A percentile compares a stretch with the other conserved stretches of the same genome.
Evolutionary conservation across 768 basidiomycete species (phyloP).

Genomic region (Boletus pseudopeckii): DNA sequence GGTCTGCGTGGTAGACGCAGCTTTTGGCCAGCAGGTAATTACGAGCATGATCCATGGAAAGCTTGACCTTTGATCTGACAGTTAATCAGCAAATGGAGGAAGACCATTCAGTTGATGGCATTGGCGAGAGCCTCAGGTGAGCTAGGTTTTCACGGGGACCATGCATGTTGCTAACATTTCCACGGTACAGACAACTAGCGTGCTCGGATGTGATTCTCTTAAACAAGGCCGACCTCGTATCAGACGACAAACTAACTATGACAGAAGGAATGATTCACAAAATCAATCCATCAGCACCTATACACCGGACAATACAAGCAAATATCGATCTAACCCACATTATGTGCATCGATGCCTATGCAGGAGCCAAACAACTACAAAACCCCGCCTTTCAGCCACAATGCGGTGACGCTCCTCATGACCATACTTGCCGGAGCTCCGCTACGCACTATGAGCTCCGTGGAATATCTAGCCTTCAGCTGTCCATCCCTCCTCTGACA

Average conservation of each 20-base stretch:
- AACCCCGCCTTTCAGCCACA: constrained; percentile 25
- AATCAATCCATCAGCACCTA: constrained; percentile 77
- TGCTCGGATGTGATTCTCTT: constrained; percentile 87
- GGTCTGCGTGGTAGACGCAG: constrained; percentile 87
- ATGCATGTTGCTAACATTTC: not conserved
- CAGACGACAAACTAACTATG: constrained; percentile 38
- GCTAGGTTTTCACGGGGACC: not conserved
- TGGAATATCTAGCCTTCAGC: constrained; percentile 80
- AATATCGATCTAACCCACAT: constrained; percentile 72
- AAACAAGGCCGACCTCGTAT: constrained; percentile 85
- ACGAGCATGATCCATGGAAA: constrained; percentile 32
- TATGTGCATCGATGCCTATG: constrained; percentile 80
- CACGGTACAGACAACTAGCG: constrained; percentile 79
- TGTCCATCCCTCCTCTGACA: constrained; percentile 61
- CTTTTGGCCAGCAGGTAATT: constrained; percentile 64
- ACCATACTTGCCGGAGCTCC: constrained; percentile 34
- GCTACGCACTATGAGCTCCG: constrained; percentile 63
- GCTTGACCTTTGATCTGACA: constrained; percentile 2
- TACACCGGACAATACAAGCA: constrained; percentile 68
- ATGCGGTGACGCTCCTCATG: constrained; percentile 31
- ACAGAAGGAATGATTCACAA: constrained; percentile 62
- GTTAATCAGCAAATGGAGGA: constrained; percentile 77
- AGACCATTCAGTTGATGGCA: constrained; percentile 58
- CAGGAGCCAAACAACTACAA: constrained; percentile 39
- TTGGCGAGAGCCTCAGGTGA: constrained; percentile 81